Conservation (phyloP, 176 grass and related monocot species). For the Bonia amplexicaulis region DNA sequence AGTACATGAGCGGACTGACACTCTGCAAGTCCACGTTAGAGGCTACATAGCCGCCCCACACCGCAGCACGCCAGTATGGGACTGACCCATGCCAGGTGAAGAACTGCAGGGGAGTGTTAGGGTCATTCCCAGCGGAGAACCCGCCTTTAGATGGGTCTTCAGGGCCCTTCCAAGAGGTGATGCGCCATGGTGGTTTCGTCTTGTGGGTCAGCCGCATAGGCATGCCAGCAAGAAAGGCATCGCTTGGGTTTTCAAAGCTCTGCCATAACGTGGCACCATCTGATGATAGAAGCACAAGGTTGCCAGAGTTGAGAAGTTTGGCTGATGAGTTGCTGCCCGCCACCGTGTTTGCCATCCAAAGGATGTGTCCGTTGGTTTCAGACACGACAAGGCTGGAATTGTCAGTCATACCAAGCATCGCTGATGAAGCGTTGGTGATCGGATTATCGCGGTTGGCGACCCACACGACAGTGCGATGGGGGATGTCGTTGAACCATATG, state of each 20-base stretch:
- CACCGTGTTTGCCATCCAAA: slow-evolving; percentile 10
- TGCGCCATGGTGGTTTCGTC: background rate
- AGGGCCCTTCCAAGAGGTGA: background rate
- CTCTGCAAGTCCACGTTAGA: background rate
- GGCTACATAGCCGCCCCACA: background rate
- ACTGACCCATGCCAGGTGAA: slow-evolving; percentile 1
- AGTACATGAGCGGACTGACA: background rate
- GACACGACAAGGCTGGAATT: slow-evolving; percentile 14
- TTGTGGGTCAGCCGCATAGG: background rate
- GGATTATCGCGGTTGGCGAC: background rate
- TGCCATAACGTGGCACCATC: slow-evolving; percentile 25
- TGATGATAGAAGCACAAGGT: slow-evolving; percentile 1
- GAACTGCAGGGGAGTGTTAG: background rate
- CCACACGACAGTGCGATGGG: no score
- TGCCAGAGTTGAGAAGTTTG: slow-evolving; percentile 17
- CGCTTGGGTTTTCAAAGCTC: slow-evolving; percentile 38
- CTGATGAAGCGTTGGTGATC: background rate
- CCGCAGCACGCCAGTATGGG: background rate
- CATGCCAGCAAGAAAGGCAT: slow-evolving; percentile 26
- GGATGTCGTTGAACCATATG: no score
- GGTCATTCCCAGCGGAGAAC: slow-evolving; percentile 9
- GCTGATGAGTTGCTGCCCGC: background rate
- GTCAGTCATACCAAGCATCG: background rate
- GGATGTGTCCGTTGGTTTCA: background rate
- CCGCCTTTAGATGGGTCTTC: background rate